Base-by-base conservation (phyloP, 495 filamentous ascomycete species). In the Penicillium tannophilum region DNA sequence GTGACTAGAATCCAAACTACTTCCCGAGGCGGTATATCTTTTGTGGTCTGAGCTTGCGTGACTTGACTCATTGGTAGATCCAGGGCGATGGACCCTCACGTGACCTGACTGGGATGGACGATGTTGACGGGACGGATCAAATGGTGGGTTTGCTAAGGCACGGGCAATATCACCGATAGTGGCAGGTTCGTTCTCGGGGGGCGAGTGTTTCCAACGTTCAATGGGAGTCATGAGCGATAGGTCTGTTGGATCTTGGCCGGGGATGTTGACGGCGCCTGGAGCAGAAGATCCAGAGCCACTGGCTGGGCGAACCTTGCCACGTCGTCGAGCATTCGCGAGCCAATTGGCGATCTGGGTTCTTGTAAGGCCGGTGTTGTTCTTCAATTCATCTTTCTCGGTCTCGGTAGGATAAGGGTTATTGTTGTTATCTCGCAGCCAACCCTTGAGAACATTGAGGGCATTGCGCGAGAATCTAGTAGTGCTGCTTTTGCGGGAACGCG, bases 141-240 rank as follows among this genome's bases (percentile, higher is more conserved):
- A 79, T 24, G 82, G 72, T 10, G 80, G 84, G 44, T 82, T 84
- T 24, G 84, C 86, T 54, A 93, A 79, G 63, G 91, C 90, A 60
- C 86, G 83, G 24, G 85, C 85, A 80, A 96, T 94, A 75, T 86
- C 91, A 26, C 84, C 85, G 28, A 90, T 85, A 12, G 88, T 82
- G 61, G 90, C 91, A 45, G 91, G 86, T 86, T 94, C 91, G 79
- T 93, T 82, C 76, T 94, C 90, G 19, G 91, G 91, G 8, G 91
- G 91, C 54, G 90, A 92, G 73, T 88, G 79, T 72, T 89, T 85
- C 91, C 91, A 96, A 79, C 91, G 80, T 73, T 95, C 90, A 48
- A 95, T 71, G 11, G 91, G 91, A 59, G 90, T 90, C 86, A 92
- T 86, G 70, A 83, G 75, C 35, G 88, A 83, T 24, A 85, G 59